Evolutionary conservation across 2,329 filamentous ascomycete species (phyloP).

Genomic region (Aspergillus vadensis): DNA sequence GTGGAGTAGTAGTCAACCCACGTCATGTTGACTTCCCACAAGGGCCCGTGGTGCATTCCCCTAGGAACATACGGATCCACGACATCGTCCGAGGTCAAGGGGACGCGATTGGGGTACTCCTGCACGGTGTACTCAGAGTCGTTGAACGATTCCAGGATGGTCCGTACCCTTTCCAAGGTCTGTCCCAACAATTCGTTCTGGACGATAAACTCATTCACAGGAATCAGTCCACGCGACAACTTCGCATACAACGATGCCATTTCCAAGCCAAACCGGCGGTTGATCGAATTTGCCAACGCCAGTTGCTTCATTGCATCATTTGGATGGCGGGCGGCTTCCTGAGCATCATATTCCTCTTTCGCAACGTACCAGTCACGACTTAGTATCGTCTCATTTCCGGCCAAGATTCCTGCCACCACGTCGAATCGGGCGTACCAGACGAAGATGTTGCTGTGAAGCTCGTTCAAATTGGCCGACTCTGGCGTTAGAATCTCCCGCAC

Average conservation of each 20-base stretch:
- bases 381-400: conserved; percentile 72
- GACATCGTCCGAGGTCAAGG: conserved; percentile 64
- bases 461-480: conserved; percentile 69
- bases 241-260: conserved; percentile 76
- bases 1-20: conserved; percentile 77
- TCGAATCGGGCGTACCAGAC: conserved; percentile 93
- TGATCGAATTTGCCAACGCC: conserved; percentile 65
- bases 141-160: conserved; percentile 63
- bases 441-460: conserved; percentile 71
- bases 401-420: conserved; percentile 78
- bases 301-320: conserved; percentile 66
- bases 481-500: conserved; percentile 77
- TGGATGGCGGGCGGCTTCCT: conserved; percentile 62
- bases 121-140: conserved; percentile 65
- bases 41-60: conserved; percentile 67
- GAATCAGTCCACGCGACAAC: conserved; percentile 65
- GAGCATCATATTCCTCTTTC: conserved; percentile 63
- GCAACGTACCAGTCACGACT: conserved; percentile 75
- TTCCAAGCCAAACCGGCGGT: conserved; percentile 75
- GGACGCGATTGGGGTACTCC: conserved; percentile 60
- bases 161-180: conserved; percentile 43
- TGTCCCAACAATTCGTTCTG: conserved; percentile 61
- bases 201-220: conserved; percentile 62
- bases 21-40: conserved; percentile 75
- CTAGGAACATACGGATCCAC: conserved; percentile 72